Evolutionary conservation across 2,329 filamentous ascomycete genomes (phyloP).

Genomic region (Pezicula radicicola): DNA sequence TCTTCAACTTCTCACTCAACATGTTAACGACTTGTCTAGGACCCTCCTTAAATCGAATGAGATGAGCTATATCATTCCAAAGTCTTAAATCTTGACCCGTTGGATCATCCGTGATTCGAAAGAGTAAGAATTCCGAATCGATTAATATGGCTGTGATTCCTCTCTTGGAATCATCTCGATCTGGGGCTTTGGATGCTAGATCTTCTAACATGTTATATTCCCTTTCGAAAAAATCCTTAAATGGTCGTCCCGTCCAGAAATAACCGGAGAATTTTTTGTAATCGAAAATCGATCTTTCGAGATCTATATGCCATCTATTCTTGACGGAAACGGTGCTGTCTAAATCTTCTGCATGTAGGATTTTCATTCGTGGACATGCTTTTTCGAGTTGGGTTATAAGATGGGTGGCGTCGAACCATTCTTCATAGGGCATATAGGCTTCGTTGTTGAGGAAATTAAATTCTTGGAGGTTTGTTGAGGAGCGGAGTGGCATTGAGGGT

Average conservation of each 20-base stretch:
- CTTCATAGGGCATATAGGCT: constrained; percentile 29
- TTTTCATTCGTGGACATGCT: constrained; percentile 30
- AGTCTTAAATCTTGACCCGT: constrained; percentile 29
- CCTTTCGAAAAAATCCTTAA: constrained; percentile 24
- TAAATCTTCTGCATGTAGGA: constrained; percentile 26
- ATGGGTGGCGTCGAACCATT: constrained; percentile 32
- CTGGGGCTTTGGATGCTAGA: constrained; percentile 5
- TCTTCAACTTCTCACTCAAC: constrained; percentile 5
- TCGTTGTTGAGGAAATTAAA: constrained; percentile 31
- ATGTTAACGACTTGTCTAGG: constrained; percentile 22
- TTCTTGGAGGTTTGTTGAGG: constrained; percentile 24
- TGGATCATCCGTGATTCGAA: constrained; percentile 33
- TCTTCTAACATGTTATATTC: constrained; percentile 11
- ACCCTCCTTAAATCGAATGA: constrained; percentile 29
- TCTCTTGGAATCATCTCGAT: constrained; percentile 10
- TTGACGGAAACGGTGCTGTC: constrained; percentile 16
- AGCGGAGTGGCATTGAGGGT: constrained; percentile 31
- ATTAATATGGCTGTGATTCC: constrained; percentile 30
- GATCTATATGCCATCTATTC: constrained; percentile 20
- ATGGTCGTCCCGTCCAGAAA: constrained; percentile 30
- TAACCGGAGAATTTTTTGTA: constrained; percentile 24
- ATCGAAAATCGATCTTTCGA: constrained; percentile 16
- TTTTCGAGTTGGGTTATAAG: constrained; percentile 19
- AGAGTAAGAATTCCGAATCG: constrained; percentile 30
- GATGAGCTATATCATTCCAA: constrained; percentile 31